These are phyloP conservation scores for Rhizophagus clarus DNA, from an alignment of 192 early-diverging fungal species.

Conservation along the genomic window DNA sequence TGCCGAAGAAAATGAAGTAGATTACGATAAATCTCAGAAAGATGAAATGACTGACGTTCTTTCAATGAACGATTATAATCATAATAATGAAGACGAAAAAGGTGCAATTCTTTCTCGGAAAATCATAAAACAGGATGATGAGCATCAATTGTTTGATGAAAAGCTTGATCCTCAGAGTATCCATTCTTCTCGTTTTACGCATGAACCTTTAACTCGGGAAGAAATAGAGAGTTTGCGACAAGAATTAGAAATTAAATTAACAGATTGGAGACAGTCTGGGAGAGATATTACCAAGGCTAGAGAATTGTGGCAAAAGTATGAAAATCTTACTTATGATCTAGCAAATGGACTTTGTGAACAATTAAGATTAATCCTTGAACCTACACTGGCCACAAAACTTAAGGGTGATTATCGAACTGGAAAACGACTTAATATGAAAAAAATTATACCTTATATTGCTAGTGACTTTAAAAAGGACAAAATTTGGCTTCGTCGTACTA, in stretches of 20 bases:
- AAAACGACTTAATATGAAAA: conserved; percentile 99
- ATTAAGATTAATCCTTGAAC: conserved; percentile 93
- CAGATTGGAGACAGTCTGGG: conserved; percentile 72
- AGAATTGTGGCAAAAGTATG: conserved; percentile 89
- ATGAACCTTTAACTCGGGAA: conserved; percentile 52
- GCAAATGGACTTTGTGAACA: conserved; percentile 92
- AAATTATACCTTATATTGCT: conserved; percentile 99
- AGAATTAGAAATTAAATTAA: conserved; percentile 76
- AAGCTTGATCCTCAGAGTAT: conserved; percentile 33
- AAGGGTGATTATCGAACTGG: conserved; percentile 98
- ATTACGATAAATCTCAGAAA: conserved; percentile 35
- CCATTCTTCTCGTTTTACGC: conserved; percentile 36
- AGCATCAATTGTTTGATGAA: conserved; percentile 41
- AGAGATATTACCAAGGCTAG: conserved; percentile 62
- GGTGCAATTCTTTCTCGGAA: conserved; percentile 46
- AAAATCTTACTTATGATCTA: conserved; percentile 86
- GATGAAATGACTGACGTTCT: conserved; percentile 37
- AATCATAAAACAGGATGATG: conserved; percentile 35
- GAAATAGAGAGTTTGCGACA: conserved; percentile 76
- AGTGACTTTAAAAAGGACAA: conserved; percentile 99
- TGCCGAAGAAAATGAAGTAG: conserved; percentile 58
- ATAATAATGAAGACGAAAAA: conserved; percentile 37
- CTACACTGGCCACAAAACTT: conserved; percentile 94
- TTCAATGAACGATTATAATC: conserved; percentile 41
- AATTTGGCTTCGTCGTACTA: conserved; percentile 98